These are phyloP conservation scores for Aspergillus arachidicola DNA, from an alignment of 2,329 filamentous ascomycete species.

Conservation along the genomic window DNA sequence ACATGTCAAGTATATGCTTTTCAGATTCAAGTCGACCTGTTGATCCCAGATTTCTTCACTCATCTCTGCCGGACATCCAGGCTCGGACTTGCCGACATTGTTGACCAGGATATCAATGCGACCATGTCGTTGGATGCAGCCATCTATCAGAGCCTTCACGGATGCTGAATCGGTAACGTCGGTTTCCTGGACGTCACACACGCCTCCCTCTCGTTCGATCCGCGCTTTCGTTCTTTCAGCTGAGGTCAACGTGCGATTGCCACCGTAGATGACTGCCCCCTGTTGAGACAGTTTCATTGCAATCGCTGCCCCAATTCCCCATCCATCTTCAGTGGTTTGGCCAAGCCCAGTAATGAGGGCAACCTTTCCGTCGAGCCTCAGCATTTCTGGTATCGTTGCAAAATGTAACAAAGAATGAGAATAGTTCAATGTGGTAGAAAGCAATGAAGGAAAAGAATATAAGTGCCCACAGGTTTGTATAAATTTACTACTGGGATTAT, in stretches of 20 bases:
- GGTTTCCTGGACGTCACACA: slow-evolving; percentile 46
- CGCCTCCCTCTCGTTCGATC: slow-evolving; percentile 36
- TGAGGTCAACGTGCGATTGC: slow-evolving; percentile 49
- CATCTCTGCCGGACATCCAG: slow-evolving; percentile 54
- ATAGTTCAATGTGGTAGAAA: no score
- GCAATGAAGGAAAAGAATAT: no score
- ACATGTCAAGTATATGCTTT: slow-evolving; percentile 57
- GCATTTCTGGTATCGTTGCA: slow-evolving; percentile 10
- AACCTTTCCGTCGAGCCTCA: slow-evolving; percentile 25
- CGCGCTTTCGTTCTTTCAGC: slow-evolving; percentile 44
- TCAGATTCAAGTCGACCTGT: slow-evolving; percentile 59
- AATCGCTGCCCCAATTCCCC: slow-evolving; percentile 56
- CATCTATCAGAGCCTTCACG: slow-evolving; percentile 56
- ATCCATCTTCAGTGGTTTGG: slow-evolving; percentile 45
- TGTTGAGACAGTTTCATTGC: slow-evolving; percentile 52
- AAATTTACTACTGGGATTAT: no score
- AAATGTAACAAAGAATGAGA: background rate
- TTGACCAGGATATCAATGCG: slow-evolving; percentile 63
- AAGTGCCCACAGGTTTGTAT: no score
- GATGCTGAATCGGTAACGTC: slow-evolving; percentile 57
- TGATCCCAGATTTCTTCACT: slow-evolving; percentile 54
- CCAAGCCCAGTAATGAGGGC: slow-evolving; percentile 31
- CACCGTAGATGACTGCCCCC: slow-evolving; percentile 55
- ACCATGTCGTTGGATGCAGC: slow-evolving; percentile 55
- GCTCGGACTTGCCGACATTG: slow-evolving; percentile 62